Conservation (phyloP, 2,329 filamentous ascomycete species). For the Emericellopsis atlantica region DNA sequence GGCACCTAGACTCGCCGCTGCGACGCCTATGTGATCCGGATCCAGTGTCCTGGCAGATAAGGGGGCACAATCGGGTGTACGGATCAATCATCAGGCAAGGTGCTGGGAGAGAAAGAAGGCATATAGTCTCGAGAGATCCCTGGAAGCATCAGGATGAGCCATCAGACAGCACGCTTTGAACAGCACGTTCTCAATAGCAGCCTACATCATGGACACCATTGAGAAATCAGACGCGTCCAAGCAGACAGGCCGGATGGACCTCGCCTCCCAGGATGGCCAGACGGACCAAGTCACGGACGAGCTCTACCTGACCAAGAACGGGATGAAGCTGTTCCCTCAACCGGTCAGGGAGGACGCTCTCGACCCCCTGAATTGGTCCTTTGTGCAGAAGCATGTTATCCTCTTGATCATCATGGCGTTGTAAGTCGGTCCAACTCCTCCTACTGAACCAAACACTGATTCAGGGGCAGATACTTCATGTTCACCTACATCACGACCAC, state of each 20-base stretch:
- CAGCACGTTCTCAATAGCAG: background rate
- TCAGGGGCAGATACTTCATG: constrained; percentile 32
- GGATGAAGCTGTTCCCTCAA: constrained; percentile 21
- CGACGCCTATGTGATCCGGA: no score
- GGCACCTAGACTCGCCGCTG: no score
- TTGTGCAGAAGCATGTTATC: constrained; percentile 30
- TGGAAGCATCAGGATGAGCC: background rate
- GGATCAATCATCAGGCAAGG: no score
- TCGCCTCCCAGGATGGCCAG: background rate
- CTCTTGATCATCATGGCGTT: constrained; percentile 39
- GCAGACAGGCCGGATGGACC: background rate
- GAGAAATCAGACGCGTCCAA: background rate
- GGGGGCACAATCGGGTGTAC: no score
- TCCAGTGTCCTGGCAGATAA: no score
- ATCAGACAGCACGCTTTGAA: background rate
- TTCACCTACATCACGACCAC: constrained; percentile 47
- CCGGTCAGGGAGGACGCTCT: constrained; percentile 23
- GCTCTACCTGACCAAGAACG: constrained; percentile 8
- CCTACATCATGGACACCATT: background rate
- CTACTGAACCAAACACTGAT: background rate
- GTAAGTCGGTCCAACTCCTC: constrained; percentile 15
- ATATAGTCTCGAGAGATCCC: background rate
- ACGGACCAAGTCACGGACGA: constrained; percentile 1
- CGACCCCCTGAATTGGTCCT: constrained; percentile 42
- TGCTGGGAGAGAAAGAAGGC: no score